A percentile compares a stretch with the other conserved stretches of the same genome.
phyloP scores from a whole-genome alignment of 768 basidiomycete species.

The Boletellus ananas region DNA sequence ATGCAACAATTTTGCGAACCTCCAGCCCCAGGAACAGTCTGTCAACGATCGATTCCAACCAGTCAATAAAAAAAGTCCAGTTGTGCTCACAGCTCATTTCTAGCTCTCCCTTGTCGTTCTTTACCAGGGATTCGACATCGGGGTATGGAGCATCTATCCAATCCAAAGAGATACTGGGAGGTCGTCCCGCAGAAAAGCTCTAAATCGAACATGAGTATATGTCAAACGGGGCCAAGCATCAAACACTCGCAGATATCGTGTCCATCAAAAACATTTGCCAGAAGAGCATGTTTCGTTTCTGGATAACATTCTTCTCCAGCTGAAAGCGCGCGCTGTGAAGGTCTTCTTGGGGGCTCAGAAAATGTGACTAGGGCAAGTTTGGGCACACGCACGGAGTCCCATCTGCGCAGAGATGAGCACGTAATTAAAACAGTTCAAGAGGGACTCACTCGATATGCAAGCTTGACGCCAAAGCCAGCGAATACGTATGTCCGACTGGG shows the following conservation, averaged over 20 bases:
- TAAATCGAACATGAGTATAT: constrained; percentile 19
- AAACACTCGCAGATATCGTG: constrained; percentile 50
- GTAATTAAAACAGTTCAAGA: neutral
- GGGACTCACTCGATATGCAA: constrained; percentile 55
- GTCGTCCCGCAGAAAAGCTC: constrained; percentile 63
- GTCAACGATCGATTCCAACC: neutral
- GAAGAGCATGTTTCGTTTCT: constrained; percentile 54
- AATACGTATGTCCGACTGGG: constrained; percentile 52
- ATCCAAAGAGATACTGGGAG: constrained; percentile 48
- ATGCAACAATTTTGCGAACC: constrained; percentile 52
- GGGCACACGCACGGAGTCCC: constrained; percentile 46
- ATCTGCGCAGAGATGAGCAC: constrained; percentile 32
- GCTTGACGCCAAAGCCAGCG: constrained; percentile 55
- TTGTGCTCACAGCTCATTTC: constrained; percentile 41
- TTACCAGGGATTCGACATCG: constrained; percentile 37
- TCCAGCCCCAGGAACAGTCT: constrained; percentile 58
- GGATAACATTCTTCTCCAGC: constrained; percentile 40
- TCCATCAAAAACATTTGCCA: constrained; percentile 69
- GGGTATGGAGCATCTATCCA: constrained; percentile 60
- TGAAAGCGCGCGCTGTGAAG: constrained; percentile 60
- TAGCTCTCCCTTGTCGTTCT: constrained; percentile 32
- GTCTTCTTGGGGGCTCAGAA: constrained; percentile 35
- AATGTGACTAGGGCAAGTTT: neutral
- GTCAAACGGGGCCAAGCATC: neutral
- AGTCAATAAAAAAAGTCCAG: neutral